Conservation (phyloP, 164 flowering plant genomes). For the Berberis vulgaris region DNA sequence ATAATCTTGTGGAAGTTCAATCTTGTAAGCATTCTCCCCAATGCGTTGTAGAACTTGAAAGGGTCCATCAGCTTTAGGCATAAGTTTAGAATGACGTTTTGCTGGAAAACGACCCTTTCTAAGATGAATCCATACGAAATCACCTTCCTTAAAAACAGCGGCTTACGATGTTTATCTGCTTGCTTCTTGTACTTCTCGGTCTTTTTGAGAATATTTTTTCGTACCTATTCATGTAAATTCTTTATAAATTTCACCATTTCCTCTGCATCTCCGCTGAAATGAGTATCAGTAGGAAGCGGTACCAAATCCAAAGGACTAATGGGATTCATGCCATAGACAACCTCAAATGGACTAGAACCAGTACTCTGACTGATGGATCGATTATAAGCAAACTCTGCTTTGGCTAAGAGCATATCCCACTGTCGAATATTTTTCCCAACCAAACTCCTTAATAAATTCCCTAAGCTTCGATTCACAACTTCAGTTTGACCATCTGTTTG, state of each 20-base stretch:
- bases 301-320: slow-evolving; percentile 8
- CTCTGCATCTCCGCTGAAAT: slow-evolving; percentile 6
- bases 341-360: slow-evolving; percentile 5
- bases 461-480: neutral
- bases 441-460: neutral
- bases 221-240: slow-evolving; percentile 6
- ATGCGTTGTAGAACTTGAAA: slow-evolving; percentile 2
- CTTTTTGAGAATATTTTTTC: neutral
- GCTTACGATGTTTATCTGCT: slow-evolving; percentile 6
- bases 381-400: slow-evolving; percentile 5
- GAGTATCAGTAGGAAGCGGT: neutral
- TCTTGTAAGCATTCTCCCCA: slow-evolving; percentile 16
- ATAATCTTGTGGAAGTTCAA: slow-evolving; percentile 11
- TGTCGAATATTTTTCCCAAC: slow-evolving; percentile 1
- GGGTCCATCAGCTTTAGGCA: neutral
- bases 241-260: neutral
- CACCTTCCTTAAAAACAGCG: slow-evolving; percentile 8
- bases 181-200: slow-evolving; percentile 5
- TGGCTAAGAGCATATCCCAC: slow-evolving; percentile 1
- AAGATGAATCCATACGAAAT: slow-evolving; percentile 19
- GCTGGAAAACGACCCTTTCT: slow-evolving; percentile 13
- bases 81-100: slow-evolving; percentile 6
- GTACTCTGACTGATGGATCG: neutral
- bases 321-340: slow-evolving; percentile 11
- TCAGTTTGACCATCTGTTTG: neutral